Percentiles rank a stretch among this genome's conserved stretches.
Evolutionary conservation across 352 stramenopile genomes (phyloP).

Genomic region (Stramenopiles sp.): DNA sequence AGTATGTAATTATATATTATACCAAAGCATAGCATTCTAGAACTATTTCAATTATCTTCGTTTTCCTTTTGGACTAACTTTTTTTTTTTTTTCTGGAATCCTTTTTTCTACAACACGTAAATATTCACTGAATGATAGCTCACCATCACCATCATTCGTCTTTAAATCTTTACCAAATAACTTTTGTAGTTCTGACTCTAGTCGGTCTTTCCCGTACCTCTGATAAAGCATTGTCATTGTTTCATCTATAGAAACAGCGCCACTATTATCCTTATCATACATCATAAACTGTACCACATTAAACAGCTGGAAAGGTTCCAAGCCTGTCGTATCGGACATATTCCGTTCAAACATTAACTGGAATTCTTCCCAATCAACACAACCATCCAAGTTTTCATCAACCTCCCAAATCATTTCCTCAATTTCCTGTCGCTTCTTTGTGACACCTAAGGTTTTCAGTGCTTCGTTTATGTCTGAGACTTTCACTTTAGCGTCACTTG

Average conservation of each 20-base stretch:
- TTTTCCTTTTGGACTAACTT: too few species aligned
- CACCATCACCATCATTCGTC: slow-evolving; percentile 14
- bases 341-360: slow-evolving; percentile 81
- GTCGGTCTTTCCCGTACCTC: slow-evolving; percentile 37
- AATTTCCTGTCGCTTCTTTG: slow-evolving; percentile 62
- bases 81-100: not conserved
- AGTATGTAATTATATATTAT: too few species aligned
- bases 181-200: slow-evolving; percentile 51
- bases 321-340: slow-evolving; percentile 56
- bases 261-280: slow-evolving; percentile 71
- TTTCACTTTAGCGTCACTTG: slow-evolving; percentile 31
- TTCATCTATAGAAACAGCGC: slow-evolving; percentile 69
- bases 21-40: too few species aligned
- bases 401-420: slow-evolving; percentile 92
- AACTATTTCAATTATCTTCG: too few species aligned
- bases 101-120: slow-evolving; percentile 14
- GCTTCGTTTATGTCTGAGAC: slow-evolving; percentile 56
- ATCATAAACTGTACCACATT: slow-evolving; percentile 90
- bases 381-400: slow-evolving; percentile 75
- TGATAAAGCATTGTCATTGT: slow-evolving; percentile 90
- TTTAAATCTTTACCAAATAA: slow-evolving; percentile 49
- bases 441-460: slow-evolving; percentile 58
- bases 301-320: slow-evolving; percentile 72
- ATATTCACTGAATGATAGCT: slow-evolving; percentile 15
- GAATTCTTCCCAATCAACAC: slow-evolving; percentile 70